Conservation (phyloP, 2,329 filamentous ascomycete genomes). For the Corynespora cassiicola region DNA sequence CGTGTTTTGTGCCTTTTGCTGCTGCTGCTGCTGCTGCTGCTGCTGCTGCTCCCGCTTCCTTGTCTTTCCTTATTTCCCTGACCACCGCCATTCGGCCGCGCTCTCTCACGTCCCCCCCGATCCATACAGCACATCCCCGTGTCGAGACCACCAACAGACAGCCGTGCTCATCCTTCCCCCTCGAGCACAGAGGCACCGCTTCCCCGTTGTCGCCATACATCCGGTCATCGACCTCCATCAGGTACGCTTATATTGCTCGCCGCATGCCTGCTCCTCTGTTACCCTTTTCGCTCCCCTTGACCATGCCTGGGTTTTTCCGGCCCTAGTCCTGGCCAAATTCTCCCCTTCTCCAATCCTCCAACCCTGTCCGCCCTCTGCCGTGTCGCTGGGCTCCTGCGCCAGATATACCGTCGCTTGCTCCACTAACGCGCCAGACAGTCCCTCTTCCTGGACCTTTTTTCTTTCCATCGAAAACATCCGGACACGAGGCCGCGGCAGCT, state of each 20-base stretch:
- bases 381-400: conserved; percentile 18
- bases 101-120: conserved; percentile 8
- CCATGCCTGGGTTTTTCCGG: conserved; percentile 17
- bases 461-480: conserved; percentile 28
- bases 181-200: conserved; percentile 30
- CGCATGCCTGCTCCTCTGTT: conserved; percentile 28
- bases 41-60: neutral
- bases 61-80: conserved; percentile 7
- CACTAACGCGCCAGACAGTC: conserved; percentile 33
- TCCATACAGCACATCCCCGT: conserved; percentile 31
- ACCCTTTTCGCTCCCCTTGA: conserved; percentile 18
- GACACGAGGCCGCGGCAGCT: conserved; percentile 31
- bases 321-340: conserved; percentile 12
- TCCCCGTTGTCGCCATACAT: conserved; percentile 29
- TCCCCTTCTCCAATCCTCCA: conserved; percentile 14
- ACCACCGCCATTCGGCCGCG: conserved; percentile 12
- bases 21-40: conserved; percentile 6
- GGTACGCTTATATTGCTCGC: conserved; percentile 41
- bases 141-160: conserved; percentile 28
- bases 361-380: conserved; percentile 14
- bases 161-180: conserved; percentile 23
- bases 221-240: conserved; percentile 27
- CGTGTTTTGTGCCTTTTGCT: conserved; percentile 9
- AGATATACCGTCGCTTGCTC: conserved; percentile 24
- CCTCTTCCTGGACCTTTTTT: conserved; percentile 8